Evolutionary conservation across 1,284 basidiomycete species (phyloP).

Genomic region (Apiotrichum domesticum): DNA sequence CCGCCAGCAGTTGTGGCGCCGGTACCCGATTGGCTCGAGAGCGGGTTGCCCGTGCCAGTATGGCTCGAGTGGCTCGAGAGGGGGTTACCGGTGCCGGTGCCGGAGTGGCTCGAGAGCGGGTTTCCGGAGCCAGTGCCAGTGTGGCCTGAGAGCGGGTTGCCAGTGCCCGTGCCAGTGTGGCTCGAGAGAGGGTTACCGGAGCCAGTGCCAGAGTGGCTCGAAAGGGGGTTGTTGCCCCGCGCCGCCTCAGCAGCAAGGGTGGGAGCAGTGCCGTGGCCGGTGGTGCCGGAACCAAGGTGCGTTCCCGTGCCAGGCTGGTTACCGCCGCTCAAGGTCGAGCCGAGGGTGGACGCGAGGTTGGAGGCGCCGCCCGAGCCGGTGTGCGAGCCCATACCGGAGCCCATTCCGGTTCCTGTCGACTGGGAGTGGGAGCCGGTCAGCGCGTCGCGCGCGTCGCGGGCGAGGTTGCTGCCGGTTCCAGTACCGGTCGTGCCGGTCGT

Average conservation of each 20-base stretch:
- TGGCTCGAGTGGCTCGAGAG: not conserved
- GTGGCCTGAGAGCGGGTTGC: not conserved
- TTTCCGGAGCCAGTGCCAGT: not conserved
- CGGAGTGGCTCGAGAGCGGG: not conserved
- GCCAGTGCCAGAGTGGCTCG: not conserved
- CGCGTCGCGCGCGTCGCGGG: not conserved
- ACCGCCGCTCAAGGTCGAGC: no score
- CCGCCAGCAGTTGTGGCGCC: no score
- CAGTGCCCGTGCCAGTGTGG: not conserved
- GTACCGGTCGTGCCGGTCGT: not conserved
- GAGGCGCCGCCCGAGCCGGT: no score
- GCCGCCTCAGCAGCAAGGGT: not conserved
- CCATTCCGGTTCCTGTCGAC: not conserved
- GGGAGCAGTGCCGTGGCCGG: not conserved
- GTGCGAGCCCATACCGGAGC: not conserved
- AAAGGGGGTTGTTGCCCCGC: constrained; percentile 1
- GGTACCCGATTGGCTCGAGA: not conserved
- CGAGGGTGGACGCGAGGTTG: not conserved
- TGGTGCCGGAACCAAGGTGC: not conserved
- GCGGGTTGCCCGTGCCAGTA: not conserved
- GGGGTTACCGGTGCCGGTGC: not conserved
- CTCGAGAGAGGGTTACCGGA: not conserved
- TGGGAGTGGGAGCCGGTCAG: not conserved
- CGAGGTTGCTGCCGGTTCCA: not conserved
- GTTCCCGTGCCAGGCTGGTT: not conserved